Evolutionary conservation across 2,329 filamentous ascomycete genomes (phyloP).

Genomic region (Triangularia verruculosa): DNA sequence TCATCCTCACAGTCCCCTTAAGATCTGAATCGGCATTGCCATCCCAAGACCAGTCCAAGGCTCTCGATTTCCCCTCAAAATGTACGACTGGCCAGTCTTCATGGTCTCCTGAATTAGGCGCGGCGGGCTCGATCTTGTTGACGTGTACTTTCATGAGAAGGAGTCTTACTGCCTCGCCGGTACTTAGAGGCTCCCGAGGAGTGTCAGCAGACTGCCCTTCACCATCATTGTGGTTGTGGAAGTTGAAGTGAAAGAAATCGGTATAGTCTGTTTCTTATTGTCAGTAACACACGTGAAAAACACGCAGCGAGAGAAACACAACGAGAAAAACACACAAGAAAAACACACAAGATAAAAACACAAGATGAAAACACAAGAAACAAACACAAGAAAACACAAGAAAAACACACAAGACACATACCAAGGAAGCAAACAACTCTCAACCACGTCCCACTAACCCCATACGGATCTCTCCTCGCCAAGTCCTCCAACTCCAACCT

Average conservation of each 20-base stretch:
- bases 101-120: slow-evolving; percentile 49
- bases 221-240: slow-evolving; percentile 44
- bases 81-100: slow-evolving; percentile 62
- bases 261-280: slow-evolving; percentile 53
- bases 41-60: slow-evolving; percentile 63
- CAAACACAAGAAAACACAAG: not conserved
- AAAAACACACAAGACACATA: slow-evolving; percentile 9
- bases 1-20: slow-evolving; percentile 62
- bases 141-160: slow-evolving; percentile 67
- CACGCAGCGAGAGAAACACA: too few species aligned
- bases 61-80: slow-evolving; percentile 61
- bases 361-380: not conserved
- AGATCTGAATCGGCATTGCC: slow-evolving; percentile 66
- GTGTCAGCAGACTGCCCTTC: not conserved
- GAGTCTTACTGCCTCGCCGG: slow-evolving; percentile 65
- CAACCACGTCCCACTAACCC: slow-evolving; percentile 68
- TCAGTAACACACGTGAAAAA: not conserved
- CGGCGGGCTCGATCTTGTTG: slow-evolving; percentile 58
- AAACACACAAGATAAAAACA: too few species aligned
- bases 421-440: slow-evolving; percentile 45
- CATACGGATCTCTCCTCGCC: slow-evolving; percentile 64
- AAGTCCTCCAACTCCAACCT: slow-evolving; percentile 32
- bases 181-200: slow-evolving; percentile 53
- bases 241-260: slow-evolving; percentile 72
- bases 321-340: too few species aligned